These are phyloP conservation scores for Solanum hybrid DNA, from an alignment of 305 asterid species.

Conservation along the genomic window DNA sequence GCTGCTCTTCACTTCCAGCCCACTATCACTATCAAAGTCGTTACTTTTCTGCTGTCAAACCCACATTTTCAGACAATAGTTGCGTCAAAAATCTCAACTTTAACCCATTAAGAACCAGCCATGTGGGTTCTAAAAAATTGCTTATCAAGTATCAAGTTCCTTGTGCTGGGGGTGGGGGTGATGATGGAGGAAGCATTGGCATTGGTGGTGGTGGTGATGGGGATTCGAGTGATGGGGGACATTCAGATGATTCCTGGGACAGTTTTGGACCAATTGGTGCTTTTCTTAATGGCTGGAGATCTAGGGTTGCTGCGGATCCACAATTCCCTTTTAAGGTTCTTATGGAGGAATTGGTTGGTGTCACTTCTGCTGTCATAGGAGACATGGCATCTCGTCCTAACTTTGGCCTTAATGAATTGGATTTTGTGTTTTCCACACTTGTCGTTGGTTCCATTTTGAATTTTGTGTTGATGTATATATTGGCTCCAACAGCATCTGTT, in stretches of 20 bases:
- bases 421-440: constrained; percentile 39
- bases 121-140: not conserved
- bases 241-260: constrained; percentile 6
- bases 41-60: not conserved
- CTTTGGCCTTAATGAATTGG: constrained; percentile 40
- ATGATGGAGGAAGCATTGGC: constrained; percentile 9
- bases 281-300: constrained; percentile 36
- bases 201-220: constrained; percentile 10
- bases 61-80: not conserved
- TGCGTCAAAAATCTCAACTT: not conserved
- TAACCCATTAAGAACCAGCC: not conserved
- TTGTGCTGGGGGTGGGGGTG: constrained; percentile 9
- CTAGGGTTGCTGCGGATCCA: constrained; percentile 42
- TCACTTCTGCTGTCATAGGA: constrained; percentile 32
- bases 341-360: constrained; percentile 50
- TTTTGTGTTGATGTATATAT: constrained; percentile 38
- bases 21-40: not conserved
- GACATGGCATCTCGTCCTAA: constrained; percentile 40
- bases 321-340: constrained; percentile 45
- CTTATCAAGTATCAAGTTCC: not conserved
- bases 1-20: constrained; percentile 17
- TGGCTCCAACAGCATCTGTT: constrained; percentile 30
- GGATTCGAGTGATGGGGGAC: constrained; percentile 12
- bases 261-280: constrained; percentile 36
- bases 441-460: constrained; percentile 40